phyloP scores from a whole-genome alignment of 2,329 filamentous ascomycete species.

The Pezicula carpinea region DNA sequence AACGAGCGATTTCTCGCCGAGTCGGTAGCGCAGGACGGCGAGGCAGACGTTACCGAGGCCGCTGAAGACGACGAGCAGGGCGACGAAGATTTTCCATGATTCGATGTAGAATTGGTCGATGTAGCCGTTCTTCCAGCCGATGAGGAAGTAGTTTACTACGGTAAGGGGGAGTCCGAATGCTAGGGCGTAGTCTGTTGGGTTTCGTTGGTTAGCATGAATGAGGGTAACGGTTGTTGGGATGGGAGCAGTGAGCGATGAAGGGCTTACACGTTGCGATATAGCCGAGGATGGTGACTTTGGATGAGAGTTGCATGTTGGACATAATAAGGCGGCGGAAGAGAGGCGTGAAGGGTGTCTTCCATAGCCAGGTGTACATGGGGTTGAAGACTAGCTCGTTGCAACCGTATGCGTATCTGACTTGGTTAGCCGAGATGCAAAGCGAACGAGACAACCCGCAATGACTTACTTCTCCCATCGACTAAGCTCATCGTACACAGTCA shows the following conservation, averaged over 20 bases:
- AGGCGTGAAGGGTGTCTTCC: constrained; percentile 70
- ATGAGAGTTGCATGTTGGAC: constrained; percentile 69
- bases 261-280: constrained; percentile 79
- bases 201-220: no score
- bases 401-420: constrained; percentile 78
- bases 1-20: constrained; percentile 57
- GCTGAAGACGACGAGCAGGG: constrained; percentile 74
- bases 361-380: constrained; percentile 68
- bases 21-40: constrained; percentile 67
- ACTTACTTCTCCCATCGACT: constrained; percentile 86
- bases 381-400: constrained; percentile 81
- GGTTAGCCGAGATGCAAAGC: no score
- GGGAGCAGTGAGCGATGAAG: no score
- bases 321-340: constrained; percentile 71
- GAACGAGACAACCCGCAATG: no score
- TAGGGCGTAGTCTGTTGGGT: constrained; percentile 78
- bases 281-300: constrained; percentile 70
- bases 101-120: constrained; percentile 48
- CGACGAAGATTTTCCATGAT: constrained; percentile 73
- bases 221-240: no score
- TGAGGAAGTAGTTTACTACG: constrained; percentile 67
- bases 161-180: constrained; percentile 72
- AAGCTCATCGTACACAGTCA: constrained; percentile 80
- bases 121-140: constrained; percentile 72
- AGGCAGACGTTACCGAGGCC: constrained; percentile 68